A percentile compares a stretch with the other conserved stretches of the same genome.
Evolutionary conservation across 495 filamentous ascomycete genomes (phyloP).

Genomic region (Aspergillus egyptiacus): DNA sequence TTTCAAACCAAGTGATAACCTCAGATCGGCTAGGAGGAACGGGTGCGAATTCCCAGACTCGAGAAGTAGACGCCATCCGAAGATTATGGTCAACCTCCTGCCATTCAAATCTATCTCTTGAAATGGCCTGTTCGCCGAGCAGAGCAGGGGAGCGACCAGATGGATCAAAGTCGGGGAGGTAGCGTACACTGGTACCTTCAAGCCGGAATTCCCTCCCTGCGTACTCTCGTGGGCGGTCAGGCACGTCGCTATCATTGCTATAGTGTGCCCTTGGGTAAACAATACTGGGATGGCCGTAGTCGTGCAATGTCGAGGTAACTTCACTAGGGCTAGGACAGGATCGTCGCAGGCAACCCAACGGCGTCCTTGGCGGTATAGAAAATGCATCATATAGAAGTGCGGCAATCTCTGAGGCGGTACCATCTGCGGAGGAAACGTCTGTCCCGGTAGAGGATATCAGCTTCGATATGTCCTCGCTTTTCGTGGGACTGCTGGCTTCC

Average conservation of each 20-base stretch:
- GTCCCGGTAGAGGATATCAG: slow-evolving; percentile 21
- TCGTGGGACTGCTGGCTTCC: slow-evolving; percentile 5
- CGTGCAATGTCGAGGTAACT: slow-evolving; percentile 25
- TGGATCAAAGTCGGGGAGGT: slow-evolving; percentile 72
- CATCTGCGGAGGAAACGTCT: slow-evolving; percentile 11
- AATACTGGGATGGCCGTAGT: slow-evolving; percentile 43
- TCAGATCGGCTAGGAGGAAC: slow-evolving; percentile 66
- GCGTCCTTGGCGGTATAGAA: slow-evolving; percentile 18
- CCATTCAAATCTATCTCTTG: slow-evolving; percentile 46
- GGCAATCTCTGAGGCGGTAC: slow-evolving; percentile 22
- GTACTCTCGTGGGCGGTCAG: slow-evolving; percentile 72
- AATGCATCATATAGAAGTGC: slow-evolving; percentile 26
- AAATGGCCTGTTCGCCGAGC: slow-evolving; percentile 45
- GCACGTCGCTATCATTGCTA: slow-evolving; percentile 80
- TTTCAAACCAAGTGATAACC: slow-evolving; percentile 61
- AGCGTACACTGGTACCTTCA: slow-evolving; percentile 66
- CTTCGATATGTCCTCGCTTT: slow-evolving; percentile 15
- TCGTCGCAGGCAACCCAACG: slow-evolving; percentile 23
- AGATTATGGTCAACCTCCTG: slow-evolving; percentile 44
- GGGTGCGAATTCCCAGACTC: slow-evolving; percentile 40
- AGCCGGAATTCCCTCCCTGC: slow-evolving; percentile 83
- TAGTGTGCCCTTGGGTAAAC: slow-evolving; percentile 88
- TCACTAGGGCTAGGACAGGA: slow-evolving; percentile 27
- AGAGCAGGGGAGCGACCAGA: slow-evolving; percentile 50
- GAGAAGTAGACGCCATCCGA: slow-evolving; percentile 29